A percentile compares a stretch with the other conserved stretches of the same genome.
These are phyloP conservation scores for Wickerhamomyces strasburgensis DNA, from an alignment of 805 yeast species.

Conservation along the genomic window DNA sequence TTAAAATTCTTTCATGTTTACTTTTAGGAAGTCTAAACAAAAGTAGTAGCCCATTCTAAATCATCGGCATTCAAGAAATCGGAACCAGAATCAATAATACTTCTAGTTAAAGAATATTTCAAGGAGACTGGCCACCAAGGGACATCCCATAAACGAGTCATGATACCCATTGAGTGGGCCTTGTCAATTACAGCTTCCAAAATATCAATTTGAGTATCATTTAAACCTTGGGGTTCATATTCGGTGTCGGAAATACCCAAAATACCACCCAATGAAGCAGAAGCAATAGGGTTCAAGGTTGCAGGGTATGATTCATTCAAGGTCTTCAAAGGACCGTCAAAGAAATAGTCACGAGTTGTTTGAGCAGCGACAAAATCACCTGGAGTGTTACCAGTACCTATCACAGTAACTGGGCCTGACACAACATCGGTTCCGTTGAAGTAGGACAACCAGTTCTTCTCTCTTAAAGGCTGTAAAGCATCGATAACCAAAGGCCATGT, in stretches of 20 bases:
- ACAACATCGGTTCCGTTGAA: constrained; percentile 32
- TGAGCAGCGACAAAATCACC: constrained; percentile 27
- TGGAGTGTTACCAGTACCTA: constrained; percentile 71
- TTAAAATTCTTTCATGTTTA: too few species aligned
- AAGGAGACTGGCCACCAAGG: constrained; percentile 60
- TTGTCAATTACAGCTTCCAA: constrained; percentile 27
- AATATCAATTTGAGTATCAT: constrained; percentile 28
- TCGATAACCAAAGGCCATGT: constrained; percentile 46
- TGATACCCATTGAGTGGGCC: constrained; percentile 49
- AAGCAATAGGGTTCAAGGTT: constrained; percentile 34
- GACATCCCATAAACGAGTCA: constrained; percentile 70
- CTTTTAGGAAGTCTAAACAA: constrained; percentile 8
- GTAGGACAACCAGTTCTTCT: constrained; percentile 45
- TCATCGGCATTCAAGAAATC: constrained; percentile 69
- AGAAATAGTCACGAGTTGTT: constrained; percentile 36
- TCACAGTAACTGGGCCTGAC: constrained; percentile 55
- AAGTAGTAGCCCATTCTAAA: constrained; percentile 33
- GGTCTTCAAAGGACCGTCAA: constrained; percentile 45
- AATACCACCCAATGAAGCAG: constrained; percentile 37
- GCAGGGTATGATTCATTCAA: constrained; percentile 23
- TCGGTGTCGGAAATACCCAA: constrained; percentile 8
- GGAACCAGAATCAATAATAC: constrained; percentile 42
- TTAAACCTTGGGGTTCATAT: constrained; percentile 29
- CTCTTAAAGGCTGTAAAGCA: constrained; percentile 48
- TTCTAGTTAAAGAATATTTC: constrained; percentile 45